A percentile compares a stretch with the other conserved stretches of the same genome.
phyloP scores from a whole-genome alignment of 2,329 filamentous ascomycete species.

The Aureobasidium subglaciale region DNA sequence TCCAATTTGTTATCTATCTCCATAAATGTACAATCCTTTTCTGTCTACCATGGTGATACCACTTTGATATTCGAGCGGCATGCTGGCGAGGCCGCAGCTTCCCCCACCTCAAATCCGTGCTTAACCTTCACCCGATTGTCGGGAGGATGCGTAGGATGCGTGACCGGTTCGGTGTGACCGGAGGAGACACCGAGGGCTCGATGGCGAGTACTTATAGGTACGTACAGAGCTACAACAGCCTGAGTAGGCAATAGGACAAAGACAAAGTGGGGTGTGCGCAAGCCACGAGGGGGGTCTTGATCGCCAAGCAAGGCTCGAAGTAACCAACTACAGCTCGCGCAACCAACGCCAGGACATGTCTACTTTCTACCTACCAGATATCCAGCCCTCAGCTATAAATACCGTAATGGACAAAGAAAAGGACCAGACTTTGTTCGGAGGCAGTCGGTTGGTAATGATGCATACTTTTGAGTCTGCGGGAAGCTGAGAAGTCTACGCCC shows the following conservation, averaged over 20 bases:
- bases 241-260: background rate
- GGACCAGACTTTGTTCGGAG: slow-evolving; percentile 26
- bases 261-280: slow-evolving; percentile 1
- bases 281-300: slow-evolving; percentile 1
- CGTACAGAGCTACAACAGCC: background rate
- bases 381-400: background rate
- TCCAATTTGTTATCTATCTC: background rate
- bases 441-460: slow-evolving; percentile 23
- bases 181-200: background rate
- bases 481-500: slow-evolving; percentile 6
- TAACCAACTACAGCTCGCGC: slow-evolving; percentile 4
- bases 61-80: background rate
- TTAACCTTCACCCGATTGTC: background rate
- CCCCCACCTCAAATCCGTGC: background rate
- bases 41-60: no score
- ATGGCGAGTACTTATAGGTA: background rate
- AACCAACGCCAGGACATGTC: slow-evolving; percentile 7
- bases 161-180: slow-evolving; percentile 11
- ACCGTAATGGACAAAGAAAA: slow-evolving; percentile 10
- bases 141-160: slow-evolving; percentile 6
- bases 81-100: background rate
- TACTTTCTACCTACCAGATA: background rate
- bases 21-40: slow-evolving; percentile 1
- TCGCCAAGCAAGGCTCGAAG: slow-evolving; percentile 1
- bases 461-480: slow-evolving; percentile 4